Conservation (phyloP, 192 early-diverging fungal genomes). For the Coemansia sp. region DNA sequence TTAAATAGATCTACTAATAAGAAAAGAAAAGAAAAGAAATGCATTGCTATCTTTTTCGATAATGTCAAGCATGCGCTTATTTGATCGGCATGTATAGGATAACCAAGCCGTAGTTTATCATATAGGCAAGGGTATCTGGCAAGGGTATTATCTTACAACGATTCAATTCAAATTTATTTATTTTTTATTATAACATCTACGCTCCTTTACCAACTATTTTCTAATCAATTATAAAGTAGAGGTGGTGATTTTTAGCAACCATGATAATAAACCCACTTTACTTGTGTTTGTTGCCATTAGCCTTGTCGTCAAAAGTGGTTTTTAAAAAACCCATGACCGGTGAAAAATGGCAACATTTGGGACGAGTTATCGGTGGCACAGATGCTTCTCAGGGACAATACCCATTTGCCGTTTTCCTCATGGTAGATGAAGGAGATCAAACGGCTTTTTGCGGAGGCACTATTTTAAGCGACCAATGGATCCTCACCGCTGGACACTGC, state of each 20-base stretch:
- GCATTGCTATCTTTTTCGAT: too few relatives aligned
- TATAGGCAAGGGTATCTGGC: too few relatives aligned
- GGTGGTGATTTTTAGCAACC: neutral
- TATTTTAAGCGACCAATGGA: constrained; percentile 36
- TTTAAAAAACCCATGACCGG: constrained; percentile 3
- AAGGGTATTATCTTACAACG: too few relatives aligned
- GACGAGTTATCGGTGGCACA: constrained; percentile 49
- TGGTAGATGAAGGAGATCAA: constrained; percentile 31
- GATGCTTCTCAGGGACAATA: constrained; percentile 19
- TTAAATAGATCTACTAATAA: too few relatives aligned
- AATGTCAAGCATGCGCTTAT: neutral
- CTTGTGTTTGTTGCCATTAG: neutral
- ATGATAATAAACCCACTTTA: neutral
- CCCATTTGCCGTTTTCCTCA: constrained; percentile 45
- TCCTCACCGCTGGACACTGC: constrained; percentile 53
- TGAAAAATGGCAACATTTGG: constrained; percentile 9
- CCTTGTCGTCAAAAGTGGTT: neutral
- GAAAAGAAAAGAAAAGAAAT: too few relatives aligned
- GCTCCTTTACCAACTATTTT: neutral
- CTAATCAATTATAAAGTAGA: neutral
- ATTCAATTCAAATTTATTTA: neutral
- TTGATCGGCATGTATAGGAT: too few relatives aligned
- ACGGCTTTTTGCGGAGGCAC: constrained; percentile 48
- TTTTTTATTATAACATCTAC: neutral
- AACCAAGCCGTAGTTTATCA: too few relatives aligned